phyloP scores from a whole-genome alignment of 345 rosid genomes.

The Melastoma malabathricum region DNA sequence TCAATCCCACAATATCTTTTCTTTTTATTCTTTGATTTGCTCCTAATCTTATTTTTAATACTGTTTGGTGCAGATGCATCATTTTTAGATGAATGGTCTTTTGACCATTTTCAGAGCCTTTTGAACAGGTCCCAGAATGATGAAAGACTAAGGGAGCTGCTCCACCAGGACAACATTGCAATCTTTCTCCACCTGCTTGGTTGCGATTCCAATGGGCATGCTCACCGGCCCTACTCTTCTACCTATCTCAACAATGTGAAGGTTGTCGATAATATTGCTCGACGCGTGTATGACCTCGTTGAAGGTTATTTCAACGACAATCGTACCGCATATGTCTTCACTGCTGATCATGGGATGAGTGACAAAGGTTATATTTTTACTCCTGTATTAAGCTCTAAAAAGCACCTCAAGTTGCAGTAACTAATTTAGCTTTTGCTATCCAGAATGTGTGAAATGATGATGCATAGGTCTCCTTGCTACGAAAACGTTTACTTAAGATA shows the following conservation, averaged over 20 bases:
- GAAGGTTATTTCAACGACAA: constrained; percentile 86
- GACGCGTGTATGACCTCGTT: constrained; percentile 57
- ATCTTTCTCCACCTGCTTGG: constrained; percentile 91
- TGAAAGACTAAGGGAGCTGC: constrained; percentile 56
- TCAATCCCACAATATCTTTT: no score
- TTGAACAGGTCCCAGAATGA: constrained; percentile 66
- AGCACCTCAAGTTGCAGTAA: no score
- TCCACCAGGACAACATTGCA: constrained; percentile 75
- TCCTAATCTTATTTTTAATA: constrained; percentile 13
- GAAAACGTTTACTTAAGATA: no score
- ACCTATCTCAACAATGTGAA: constrained; percentile 91
- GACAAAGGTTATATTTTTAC: constrained; percentile 55
- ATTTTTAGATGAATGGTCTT: constrained; percentile 98
- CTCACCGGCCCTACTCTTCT: constrained; percentile 87
- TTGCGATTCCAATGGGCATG: constrained; percentile 97
- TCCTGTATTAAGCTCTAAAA: no score
- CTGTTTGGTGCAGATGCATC: constrained; percentile 81
- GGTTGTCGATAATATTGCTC: constrained; percentile 82
- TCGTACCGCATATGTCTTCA: constrained; percentile 71
- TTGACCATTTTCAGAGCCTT: constrained; percentile 87
- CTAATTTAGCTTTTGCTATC: no score
- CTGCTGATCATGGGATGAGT: constrained; percentile 98
- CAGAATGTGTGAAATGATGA: no score
- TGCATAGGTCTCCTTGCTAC: no score
- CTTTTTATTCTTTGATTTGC: background rate